These are phyloP conservation scores for Alternaria arborescens DNA, from an alignment of 2,329 filamentous ascomycete species.

Conservation along the genomic window DNA sequence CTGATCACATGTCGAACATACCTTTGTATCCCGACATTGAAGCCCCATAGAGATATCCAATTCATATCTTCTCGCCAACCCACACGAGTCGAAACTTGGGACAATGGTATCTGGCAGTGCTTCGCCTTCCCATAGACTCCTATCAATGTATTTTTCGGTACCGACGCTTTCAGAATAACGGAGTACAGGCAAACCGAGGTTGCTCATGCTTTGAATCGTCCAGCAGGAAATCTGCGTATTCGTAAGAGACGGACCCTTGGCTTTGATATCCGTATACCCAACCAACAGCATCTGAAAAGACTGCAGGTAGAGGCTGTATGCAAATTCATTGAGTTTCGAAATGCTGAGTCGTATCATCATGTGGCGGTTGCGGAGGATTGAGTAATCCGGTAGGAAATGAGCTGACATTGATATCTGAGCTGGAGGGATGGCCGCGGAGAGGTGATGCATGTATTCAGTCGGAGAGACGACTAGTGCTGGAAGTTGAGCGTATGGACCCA, in stretches of 20 bases:
- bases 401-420: too few relatives aligned
- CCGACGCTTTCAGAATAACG: background rate
- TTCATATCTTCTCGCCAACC: constrained; percentile 25
- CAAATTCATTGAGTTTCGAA: too few relatives aligned
- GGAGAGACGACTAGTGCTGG: too few relatives aligned
- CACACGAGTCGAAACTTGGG: constrained; percentile 21
- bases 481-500: too few relatives aligned
- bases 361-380: too few relatives aligned
- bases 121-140: constrained; percentile 13
- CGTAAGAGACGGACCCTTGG: background rate
- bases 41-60: constrained; percentile 25
- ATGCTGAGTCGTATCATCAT: too few relatives aligned
- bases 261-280: too few relatives aligned
- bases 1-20: background rate
- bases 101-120: constrained; percentile 14
- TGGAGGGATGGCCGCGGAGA: too few relatives aligned
- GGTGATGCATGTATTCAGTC: too few relatives aligned
- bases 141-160: constrained; percentile 7
- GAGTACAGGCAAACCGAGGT: constrained; percentile 14
- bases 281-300: too few relatives aligned
- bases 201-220: constrained; percentile 26
- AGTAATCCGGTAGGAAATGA: too few relatives aligned
- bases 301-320: too few relatives aligned
- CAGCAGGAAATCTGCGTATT: constrained; percentile 19
- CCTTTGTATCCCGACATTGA: constrained; percentile 18